Conservation (phyloP, 495 filamentous ascomycete genomes). For the Neurospora pannonica region DNA sequence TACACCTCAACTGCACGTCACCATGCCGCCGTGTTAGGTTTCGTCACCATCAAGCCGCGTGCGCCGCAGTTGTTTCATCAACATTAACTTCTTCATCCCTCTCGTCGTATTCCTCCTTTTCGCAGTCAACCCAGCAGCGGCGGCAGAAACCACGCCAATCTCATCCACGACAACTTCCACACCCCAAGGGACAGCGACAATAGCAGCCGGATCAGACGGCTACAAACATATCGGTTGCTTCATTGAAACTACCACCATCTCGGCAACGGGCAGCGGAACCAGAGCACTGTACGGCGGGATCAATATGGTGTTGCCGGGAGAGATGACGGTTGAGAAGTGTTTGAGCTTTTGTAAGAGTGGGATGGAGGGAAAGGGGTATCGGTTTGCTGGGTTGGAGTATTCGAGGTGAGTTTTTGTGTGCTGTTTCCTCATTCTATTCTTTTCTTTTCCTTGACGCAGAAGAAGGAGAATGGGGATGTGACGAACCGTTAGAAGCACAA, state of each 20-base stretch:
- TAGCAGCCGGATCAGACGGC: slow-evolving; percentile 21
- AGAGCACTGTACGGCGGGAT: slow-evolving; percentile 27
- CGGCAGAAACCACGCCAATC: not conserved
- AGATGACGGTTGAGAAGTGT: slow-evolving; percentile 36
- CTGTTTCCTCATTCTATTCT: no score
- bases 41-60: not conserved
- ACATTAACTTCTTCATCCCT: not conserved
- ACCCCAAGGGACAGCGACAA: slow-evolving; percentile 34
- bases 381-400: slow-evolving; percentile 40
- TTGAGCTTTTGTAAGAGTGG: slow-evolving; percentile 28
- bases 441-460: no score
- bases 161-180: not conserved
- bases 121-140: not conserved
- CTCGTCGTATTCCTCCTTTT: not conserved
- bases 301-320: slow-evolving; percentile 15
- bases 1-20: not conserved
- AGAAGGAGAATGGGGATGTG: no score
- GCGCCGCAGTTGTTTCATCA: not conserved
- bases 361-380: slow-evolving; percentile 10
- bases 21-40: not conserved
- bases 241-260: slow-evolving; percentile 34
- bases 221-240: slow-evolving; percentile 41
- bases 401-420: slow-evolving; percentile 31
- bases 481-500: no score
- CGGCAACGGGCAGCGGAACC: slow-evolving; percentile 13